phyloP scores from a whole-genome alignment of 2,329 filamentous ascomycete species.

The Botryotinia convoluta region DNA sequence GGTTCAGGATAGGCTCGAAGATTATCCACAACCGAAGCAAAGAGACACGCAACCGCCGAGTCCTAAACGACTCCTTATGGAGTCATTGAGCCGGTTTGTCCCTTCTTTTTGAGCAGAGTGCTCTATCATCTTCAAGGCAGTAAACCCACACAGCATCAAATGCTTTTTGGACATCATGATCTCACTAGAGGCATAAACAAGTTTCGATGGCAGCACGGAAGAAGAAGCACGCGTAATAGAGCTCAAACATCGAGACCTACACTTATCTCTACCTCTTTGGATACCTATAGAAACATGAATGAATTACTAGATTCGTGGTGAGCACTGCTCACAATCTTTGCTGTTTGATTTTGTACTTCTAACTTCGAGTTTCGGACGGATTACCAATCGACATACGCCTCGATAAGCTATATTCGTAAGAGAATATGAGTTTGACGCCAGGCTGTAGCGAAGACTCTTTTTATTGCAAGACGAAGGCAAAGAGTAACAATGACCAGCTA shows the following conservation, averaged over 20 bases:
- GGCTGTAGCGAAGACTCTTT: background rate
- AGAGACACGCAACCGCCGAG: background rate
- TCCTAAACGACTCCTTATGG: too few relatives aligned
- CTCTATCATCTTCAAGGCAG: too few relatives aligned
- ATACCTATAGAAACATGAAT: background rate
- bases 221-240: background rate
- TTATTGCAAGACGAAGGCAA: background rate
- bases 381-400: background rate
- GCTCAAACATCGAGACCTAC: background rate
- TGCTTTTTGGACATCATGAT: background rate
- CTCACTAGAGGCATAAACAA: background rate
- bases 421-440: background rate
- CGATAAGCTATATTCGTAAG: background rate
- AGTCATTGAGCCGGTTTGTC: background rate
- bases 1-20: background rate
- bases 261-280: background rate
- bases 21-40: background rate
- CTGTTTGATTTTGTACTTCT: background rate
- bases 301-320: background rate
- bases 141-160: background rate
- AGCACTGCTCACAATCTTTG: background rate
- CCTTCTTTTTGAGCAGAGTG: background rate
- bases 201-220: background rate
- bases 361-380: background rate
- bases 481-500: background rate